Percentiles rank a stretch among this genome's conserved stretches.
Evolutionary conservation across 2,329 filamentous ascomycete species (phyloP).

Genomic region (Aspergillus brasiliensis): DNA sequence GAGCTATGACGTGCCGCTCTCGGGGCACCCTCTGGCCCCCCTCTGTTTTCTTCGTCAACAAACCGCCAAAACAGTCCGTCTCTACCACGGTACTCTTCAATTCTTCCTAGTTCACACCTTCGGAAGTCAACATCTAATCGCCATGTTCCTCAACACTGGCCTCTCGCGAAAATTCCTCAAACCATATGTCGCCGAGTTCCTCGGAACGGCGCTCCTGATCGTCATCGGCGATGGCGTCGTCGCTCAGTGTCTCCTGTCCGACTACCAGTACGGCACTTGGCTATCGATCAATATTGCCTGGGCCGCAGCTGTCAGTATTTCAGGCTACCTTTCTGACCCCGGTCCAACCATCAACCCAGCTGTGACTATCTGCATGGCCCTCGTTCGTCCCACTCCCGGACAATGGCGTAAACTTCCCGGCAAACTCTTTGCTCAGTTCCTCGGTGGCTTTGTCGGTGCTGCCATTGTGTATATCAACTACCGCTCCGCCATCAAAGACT

Average conservation of each 20-base stretch:
- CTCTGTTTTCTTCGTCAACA: background rate
- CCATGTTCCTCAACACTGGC: conserved; percentile 13
- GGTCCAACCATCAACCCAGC: conserved; percentile 34
- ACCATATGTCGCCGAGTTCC: conserved; percentile 34
- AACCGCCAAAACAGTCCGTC: background rate
- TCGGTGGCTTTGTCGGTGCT: conserved; percentile 35
- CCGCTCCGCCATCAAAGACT: conserved; percentile 32
- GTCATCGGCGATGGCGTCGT: conserved; percentile 37
- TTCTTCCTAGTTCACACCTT: background rate
- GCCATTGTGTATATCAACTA: conserved; percentile 35
- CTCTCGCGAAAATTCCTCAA: conserved; percentile 24
- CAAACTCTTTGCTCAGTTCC: conserved; percentile 31
- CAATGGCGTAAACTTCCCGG: conserved; percentile 33
- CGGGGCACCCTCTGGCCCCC: background rate
- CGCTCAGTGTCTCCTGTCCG: conserved; percentile 34
- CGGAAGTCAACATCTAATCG: background rate
- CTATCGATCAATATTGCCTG: conserved; percentile 38
- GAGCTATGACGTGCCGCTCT: background rate
- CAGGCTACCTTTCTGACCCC: conserved; percentile 31
- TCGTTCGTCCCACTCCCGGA: conserved; percentile 29
- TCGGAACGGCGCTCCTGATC: conserved; percentile 34
- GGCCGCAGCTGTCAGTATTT: conserved; percentile 32
- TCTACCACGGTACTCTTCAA: background rate
- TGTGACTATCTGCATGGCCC: conserved; percentile 27
- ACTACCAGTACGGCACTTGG: conserved; percentile 38